phyloP scores from a whole-genome alignment of 2,329 filamentous ascomycete genomes.

The Fusarium sp. region DNA sequence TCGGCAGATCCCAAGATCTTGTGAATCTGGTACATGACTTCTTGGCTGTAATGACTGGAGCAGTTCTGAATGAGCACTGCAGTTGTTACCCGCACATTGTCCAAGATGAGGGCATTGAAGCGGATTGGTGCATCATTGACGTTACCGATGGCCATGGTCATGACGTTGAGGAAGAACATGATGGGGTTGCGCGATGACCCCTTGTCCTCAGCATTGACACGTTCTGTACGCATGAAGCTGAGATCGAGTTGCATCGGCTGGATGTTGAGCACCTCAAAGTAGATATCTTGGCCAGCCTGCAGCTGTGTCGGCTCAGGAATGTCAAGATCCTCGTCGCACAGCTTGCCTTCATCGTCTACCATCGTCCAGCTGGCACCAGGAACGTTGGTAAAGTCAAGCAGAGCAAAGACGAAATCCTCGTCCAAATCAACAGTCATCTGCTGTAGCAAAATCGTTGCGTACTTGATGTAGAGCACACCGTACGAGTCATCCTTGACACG shows the following conservation, averaged over 20 bases:
- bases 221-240: slow-evolving; percentile 96
- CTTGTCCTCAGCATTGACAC: slow-evolving; percentile 96
- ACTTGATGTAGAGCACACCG: slow-evolving; percentile 98
- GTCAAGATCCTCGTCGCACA: slow-evolving; percentile 90
- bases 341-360: slow-evolving; percentile 79
- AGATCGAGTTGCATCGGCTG: slow-evolving; percentile 98
- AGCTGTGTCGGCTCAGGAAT: slow-evolving; percentile 92
- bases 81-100: slow-evolving; percentile 93
- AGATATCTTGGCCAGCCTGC: slow-evolving; percentile 90
- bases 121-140: slow-evolving; percentile 97
- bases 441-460: slow-evolving; percentile 91
- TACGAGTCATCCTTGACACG: slow-evolving; percentile 98
- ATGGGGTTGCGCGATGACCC: slow-evolving; percentile 90
- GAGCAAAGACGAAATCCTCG: slow-evolving; percentile 96
- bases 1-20: slow-evolving; percentile 97
- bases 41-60: slow-evolving; percentile 95
- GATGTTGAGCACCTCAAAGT: slow-evolving; percentile 96
- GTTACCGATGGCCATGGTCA: slow-evolving; percentile 99
- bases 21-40: slow-evolving; percentile 95
- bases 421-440: slow-evolving; percentile 99
- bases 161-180: slow-evolving; percentile 98
- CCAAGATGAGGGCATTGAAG: slow-evolving; percentile 92
- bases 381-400: slow-evolving; percentile 94
- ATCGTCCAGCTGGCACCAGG: slow-evolving; percentile 84
- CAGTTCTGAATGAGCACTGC: slow-evolving; percentile 87